phyloP scores from a whole-genome alignment of 495 filamentous ascomycete species.

The Xylaria grammica region DNA sequence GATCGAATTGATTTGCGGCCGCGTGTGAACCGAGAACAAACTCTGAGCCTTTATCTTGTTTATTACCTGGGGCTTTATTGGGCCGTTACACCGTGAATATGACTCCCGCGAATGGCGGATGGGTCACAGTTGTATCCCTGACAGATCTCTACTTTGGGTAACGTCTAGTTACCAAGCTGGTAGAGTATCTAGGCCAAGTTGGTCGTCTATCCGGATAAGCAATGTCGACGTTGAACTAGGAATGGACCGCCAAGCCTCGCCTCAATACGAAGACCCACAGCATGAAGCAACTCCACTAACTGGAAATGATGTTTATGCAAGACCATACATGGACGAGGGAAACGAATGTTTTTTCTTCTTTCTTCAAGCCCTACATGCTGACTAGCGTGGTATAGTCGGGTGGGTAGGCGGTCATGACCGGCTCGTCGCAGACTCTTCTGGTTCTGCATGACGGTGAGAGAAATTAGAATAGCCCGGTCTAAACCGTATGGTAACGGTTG shows the following conservation, averaged over 20 bases:
- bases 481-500: not conserved
- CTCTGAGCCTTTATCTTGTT: no score
- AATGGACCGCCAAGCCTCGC: constrained; percentile 5
- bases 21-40: no score
- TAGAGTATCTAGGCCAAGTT: no score
- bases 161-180: no score
- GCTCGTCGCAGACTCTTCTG: not conserved
- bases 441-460: not conserved
- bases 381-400: not conserved
- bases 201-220: no score
- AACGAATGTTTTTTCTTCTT: not conserved
- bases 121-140: no score
- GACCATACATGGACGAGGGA: not conserved
- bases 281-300: constrained; percentile 3
- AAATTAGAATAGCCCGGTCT: not conserved
- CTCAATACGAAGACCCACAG: not conserved
- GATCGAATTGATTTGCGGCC: no score
- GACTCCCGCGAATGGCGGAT: no score
- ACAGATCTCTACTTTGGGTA: no score
- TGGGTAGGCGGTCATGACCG: not conserved
- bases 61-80: no score
- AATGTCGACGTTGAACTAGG: no score
- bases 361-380: not conserved
- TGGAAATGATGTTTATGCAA: constrained; percentile 12
- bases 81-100: no score